These are phyloP conservation scores for Bisporella sp. DNA, from an alignment of 2,329 filamentous ascomycete species.

Conservation along the genomic window DNA sequence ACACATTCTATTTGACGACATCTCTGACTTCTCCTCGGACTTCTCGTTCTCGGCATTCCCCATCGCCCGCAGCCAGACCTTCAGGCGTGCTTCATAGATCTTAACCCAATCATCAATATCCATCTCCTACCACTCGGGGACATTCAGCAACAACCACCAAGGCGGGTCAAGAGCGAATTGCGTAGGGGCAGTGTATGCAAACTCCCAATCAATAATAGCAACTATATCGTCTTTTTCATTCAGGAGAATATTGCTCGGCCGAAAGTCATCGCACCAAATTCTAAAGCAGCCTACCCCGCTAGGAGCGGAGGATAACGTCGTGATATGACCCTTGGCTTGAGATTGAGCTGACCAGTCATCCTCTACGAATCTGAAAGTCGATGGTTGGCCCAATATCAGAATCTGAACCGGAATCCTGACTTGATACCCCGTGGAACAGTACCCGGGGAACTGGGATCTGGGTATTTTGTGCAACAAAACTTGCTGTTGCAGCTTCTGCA, in stretches of 20 bases:
- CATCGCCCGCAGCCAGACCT: slow-evolving; percentile 28
- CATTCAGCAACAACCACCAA: slow-evolving; percentile 32
- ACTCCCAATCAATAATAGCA: slow-evolving; percentile 36
- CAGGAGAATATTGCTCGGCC: slow-evolving; percentile 28
- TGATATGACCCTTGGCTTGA: neutral
- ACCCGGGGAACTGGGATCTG: slow-evolving; percentile 3
- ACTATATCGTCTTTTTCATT: slow-evolving; percentile 23
- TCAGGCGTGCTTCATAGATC: slow-evolving; percentile 26
- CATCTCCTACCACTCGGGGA: slow-evolving; percentile 26
- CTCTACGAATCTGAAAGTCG: neutral
- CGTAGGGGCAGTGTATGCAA: slow-evolving; percentile 28
- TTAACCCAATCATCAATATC: slow-evolving; percentile 27
- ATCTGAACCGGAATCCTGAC: too few relatives aligned
- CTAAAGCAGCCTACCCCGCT: slow-evolving; percentile 12
- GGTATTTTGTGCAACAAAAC: slow-evolving; percentile 6
- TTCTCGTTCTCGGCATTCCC: slow-evolving; percentile 21
- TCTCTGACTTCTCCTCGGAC: neutral
- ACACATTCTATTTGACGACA: neutral
- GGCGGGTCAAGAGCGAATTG: slow-evolving; percentile 30
- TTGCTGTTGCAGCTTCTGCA: slow-evolving; percentile 3
- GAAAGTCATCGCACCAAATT: slow-evolving; percentile 31
- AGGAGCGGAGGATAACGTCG: slow-evolving; percentile 5
- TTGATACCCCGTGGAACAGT: slow-evolving; percentile 1
- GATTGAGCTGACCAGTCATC: neutral
- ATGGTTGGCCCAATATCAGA: slow-evolving; percentile 4